Evolutionary conservation across 1,284 basidiomycete genomes (phyloP), one percentile per base, ranked within the genome.

Genomic region (Cryptococcus maquisensis): DNA sequence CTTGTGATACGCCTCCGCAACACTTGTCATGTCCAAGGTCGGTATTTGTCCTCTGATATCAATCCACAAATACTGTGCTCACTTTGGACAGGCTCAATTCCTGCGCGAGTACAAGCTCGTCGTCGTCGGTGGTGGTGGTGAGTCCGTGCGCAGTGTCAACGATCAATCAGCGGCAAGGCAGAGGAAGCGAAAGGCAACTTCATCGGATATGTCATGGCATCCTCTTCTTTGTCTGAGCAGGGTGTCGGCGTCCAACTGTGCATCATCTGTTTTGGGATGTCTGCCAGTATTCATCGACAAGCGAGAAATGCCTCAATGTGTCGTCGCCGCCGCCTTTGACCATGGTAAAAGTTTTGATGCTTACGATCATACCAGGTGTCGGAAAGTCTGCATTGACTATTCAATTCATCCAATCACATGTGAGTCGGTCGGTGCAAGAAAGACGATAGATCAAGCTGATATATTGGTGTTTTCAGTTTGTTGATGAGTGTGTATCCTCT

Each of bases 51-150:
- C 28, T 32, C 2, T 32, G 4, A 8, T 32, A 3, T 32, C 28
- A 32, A 10, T 32, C 28, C 10, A 10, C n/a, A 32, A 32, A 10
- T 32, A 32, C 28, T 32, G 28, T 32, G 28, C 28, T 32, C 28
- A 32, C 28, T 32, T 10, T 10, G 3, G 10, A 21, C 60, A 93
- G 88, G 90, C 90, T 61, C 89, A 92, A 74, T 94, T 95, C 79
- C 79, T 95, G 76, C 82, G 91, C 71, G 92, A 96, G 76, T 95
- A 95, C 80, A 94, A 93, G 81, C 85, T 97, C 61, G 95, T 98
- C 61, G 94, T 97, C 60, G 93, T 98, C 61, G 94, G 94, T 55
- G 94, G 94, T 74, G 95, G 94, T 84, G 94, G 94, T 88, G 67
- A 73, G 86, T 81, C 20, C 28, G 47, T 40, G 35, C 39, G 37